phyloP scores from a whole-genome alignment of 306 rosid genomes.

The Begonia fuchsioides region DNA sequence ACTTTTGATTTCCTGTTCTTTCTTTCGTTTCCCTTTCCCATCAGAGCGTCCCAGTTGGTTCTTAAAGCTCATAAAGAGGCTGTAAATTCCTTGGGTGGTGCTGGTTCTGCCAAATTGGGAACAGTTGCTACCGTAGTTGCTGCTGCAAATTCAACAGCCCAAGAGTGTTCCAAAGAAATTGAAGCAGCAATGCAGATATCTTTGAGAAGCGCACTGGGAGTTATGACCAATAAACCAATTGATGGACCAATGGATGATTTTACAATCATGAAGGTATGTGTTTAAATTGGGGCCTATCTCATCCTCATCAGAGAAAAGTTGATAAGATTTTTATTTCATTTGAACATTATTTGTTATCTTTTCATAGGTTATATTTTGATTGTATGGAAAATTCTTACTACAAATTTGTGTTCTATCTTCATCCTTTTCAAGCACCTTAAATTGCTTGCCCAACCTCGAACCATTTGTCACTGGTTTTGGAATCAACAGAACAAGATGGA shows the following conservation, averaged over 20 bases:
- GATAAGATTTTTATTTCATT: too few species aligned
- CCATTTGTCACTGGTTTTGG: too few species aligned
- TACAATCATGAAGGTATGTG: constrained; percentile 78
- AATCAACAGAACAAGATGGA: too few species aligned
- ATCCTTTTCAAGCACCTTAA: too few species aligned
- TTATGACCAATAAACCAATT: constrained; percentile 44
- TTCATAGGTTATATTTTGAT: too few species aligned
- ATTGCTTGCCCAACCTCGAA: too few species aligned
- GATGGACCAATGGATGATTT: constrained; percentile 97
- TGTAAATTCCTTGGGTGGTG: constrained; percentile 89
- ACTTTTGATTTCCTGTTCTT: constrained; percentile 1
- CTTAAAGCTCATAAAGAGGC: constrained; percentile 98
- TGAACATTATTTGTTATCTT: too few species aligned
- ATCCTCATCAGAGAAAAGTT: too few species aligned
- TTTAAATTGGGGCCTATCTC: not conserved
- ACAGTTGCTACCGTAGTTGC: constrained; percentile 94
- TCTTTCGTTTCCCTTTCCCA: not conserved
- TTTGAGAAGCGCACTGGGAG: constrained; percentile 75
- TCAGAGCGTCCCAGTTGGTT: constrained; percentile 87
- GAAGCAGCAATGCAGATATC: constrained; percentile 99
- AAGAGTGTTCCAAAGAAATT: constrained; percentile 86
- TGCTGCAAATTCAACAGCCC: constrained; percentile 92
- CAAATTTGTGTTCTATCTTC: too few species aligned
- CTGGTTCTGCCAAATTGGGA: constrained; percentile 83
- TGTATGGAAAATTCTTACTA: too few species aligned